These are phyloP conservation scores for Ophiognomonia clavigignenti-juglandacearum DNA, from an alignment of 2,329 filamentous ascomycete species.

Conservation along the genomic window DNA sequence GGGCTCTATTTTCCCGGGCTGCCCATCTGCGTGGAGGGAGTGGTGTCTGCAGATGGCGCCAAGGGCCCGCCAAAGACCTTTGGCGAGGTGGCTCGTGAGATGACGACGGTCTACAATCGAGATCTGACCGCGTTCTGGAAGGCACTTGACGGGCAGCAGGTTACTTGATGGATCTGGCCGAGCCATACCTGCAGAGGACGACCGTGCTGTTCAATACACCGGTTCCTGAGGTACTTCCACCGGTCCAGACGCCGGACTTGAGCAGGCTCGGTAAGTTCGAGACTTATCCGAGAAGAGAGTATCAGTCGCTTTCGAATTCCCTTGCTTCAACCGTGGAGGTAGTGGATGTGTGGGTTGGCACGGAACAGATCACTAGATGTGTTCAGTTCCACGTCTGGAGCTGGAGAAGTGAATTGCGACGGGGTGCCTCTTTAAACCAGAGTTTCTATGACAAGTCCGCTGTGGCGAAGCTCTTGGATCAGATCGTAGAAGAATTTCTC, in stretches of 20 bases:
- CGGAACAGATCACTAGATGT: constrained; percentile 7
- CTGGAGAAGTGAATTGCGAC: constrained; percentile 1
- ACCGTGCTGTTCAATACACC: constrained; percentile 7
- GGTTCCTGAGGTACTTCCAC: constrained; percentile 5
- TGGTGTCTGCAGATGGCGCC: neutral
- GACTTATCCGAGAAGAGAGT: neutral
- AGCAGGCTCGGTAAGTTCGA: constrained; percentile 9
- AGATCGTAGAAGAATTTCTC: neutral
- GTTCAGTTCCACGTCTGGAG: constrained; percentile 12
- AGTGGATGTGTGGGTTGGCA: constrained; percentile 4
- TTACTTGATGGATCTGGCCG: constrained; percentile 6
- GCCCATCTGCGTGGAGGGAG: constrained; percentile 17
- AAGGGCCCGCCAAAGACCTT: constrained; percentile 11
- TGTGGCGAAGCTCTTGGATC: neutral
- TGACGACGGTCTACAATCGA: constrained; percentile 16
- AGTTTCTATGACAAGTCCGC: constrained; percentile 4
- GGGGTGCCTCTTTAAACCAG: constrained; percentile 6
- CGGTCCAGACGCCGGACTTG: constrained; percentile 5
- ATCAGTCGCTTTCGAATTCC: neutral
- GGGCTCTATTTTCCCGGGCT: constrained; percentile 19
- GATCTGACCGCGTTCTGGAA: constrained; percentile 11
- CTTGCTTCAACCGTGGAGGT: neutral
- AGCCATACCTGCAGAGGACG: constrained; percentile 6
- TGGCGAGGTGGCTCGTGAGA: constrained; percentile 13
- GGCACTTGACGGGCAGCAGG: neutral